phyloP scores from a whole-genome alignment of 2,329 filamentous ascomycete genomes.

The Emergomyces orientalis region DNA sequence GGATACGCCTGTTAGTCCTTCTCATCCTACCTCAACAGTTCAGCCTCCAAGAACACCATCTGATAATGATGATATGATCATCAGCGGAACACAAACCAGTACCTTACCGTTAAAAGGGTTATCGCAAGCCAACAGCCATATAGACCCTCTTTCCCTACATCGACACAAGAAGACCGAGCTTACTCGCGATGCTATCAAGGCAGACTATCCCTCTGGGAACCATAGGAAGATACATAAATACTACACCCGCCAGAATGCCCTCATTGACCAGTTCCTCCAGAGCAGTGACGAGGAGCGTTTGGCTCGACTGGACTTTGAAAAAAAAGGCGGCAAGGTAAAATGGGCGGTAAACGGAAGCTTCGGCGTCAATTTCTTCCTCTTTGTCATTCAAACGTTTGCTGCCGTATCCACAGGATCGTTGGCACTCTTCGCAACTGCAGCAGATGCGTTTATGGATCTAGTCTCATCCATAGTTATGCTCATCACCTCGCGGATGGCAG shows the following conservation, averaged over 20 bases:
- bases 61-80: conserved; percentile 1
- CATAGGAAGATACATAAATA: conserved; percentile 34
- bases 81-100: not conserved
- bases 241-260: conserved; percentile 33
- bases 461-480: conserved; percentile 56
- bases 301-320: conserved; percentile 42
- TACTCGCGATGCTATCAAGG: conserved; percentile 11
- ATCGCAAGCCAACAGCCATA: not conserved
- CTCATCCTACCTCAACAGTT: not conserved
- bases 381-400: conserved; percentile 51
- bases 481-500: conserved; percentile 51
- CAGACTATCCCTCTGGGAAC: conserved; percentile 18
- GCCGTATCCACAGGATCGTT: conserved; percentile 51
- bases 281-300: conserved; percentile 48
- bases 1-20: not conserved
- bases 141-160: conserved; percentile 16
- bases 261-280: conserved; percentile 43
- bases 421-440: conserved; percentile 55
- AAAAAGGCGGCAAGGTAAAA: conserved; percentile 44
- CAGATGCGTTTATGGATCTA: conserved; percentile 58
- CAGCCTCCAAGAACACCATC: not conserved
- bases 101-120: not conserved
- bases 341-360: conserved; percentile 48
- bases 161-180: conserved; percentile 12
- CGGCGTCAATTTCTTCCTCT: conserved; percentile 45